A percentile compares a stretch with the other conserved stretches of the same genome.
Evolutionary conservation across 345 rosid species (phyloP).

Genomic region (Sapria himalayana): DNA sequence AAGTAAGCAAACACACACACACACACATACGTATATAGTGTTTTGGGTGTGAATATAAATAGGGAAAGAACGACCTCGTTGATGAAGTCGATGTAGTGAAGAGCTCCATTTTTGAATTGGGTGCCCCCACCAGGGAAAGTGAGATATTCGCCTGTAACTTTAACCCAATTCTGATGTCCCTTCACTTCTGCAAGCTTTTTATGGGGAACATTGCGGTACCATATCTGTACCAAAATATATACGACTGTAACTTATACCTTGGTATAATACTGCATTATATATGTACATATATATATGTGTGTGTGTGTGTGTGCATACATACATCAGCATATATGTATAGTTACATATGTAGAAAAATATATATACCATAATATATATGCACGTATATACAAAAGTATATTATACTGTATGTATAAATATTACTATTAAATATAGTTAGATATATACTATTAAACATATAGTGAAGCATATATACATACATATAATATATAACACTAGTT

Average conservation of each 20-base stretch:
- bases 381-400: no score
- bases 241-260: constrained; percentile 2
- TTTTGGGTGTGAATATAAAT: not conserved
- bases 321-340: no score
- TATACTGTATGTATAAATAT: no score
- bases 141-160: constrained; percentile 74
- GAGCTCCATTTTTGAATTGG: constrained; percentile 83
- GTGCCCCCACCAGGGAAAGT: constrained; percentile 99
- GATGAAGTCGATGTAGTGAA: constrained; percentile 82
- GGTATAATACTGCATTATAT: no score
- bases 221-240: constrained; percentile 32
- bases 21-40: not conserved
- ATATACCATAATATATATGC: no score
- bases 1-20: constrained; percentile 1
- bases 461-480: no score
- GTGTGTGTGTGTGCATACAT: no score
- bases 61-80: constrained; percentile 29
- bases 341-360: no score
- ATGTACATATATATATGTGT: no score
- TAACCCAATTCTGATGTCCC: constrained; percentile 99
- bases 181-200: constrained; percentile 71
- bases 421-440: no score
- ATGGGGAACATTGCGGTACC: constrained; percentile 88
- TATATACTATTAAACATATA: no score
- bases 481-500: no score